Evolutionary conservation across 768 basidiomycete genomes (phyloP), one percentile per base, ranked within the genome.

Genomic region (Lentinula raphanica): DNA sequence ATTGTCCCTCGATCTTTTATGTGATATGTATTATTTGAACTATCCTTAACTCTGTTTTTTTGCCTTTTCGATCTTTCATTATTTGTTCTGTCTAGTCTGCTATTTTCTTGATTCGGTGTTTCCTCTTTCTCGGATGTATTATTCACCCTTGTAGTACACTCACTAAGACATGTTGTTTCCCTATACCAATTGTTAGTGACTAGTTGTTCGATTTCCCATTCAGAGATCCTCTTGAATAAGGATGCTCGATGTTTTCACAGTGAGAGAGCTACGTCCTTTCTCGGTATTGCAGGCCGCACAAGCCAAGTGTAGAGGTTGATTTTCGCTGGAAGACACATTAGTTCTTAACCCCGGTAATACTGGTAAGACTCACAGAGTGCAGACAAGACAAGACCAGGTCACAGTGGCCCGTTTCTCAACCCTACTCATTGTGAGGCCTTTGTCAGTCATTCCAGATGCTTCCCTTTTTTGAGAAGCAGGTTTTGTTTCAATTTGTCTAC

Each of bases 231-330:
- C n/a, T n/a, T n/a, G n/a, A n/a, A n/a, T n/a, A n/a, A n/a, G n/a
- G n/a, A n/a, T n/a, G n/a, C n/a, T n/a, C n/a, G n/a, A n/a, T n/a
- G n/a, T n/a, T n/a, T n/a, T n/a, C n/a, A n/a, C 23, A 21, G 23
- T 27, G 7, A 28, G 69, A 23, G 35, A 60, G 46, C 59, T 58
- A 48, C 80, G 76, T 27, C 82, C 81, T 55, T 76, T 73, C 51
- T 79, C 76, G 9, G 82, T 85, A 3, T 73, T 72, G 66, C 88
- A 90, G 1, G 76, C 85, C 38, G 82, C 77, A 65, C 88, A 90
- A 8, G 81, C 81, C 8, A 86, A 75, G 67, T 86, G 80, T 17
- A 65, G 68, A 9, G 72, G 67, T 32, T 81, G 65, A 60, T 89
- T 88, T 53, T 74, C 62, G 44, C 85, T 87, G 58, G 46, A 48